Conservation (phyloP, 768 basidiomycete genomes). For the Dictyophora rubrovolvata region DNA sequence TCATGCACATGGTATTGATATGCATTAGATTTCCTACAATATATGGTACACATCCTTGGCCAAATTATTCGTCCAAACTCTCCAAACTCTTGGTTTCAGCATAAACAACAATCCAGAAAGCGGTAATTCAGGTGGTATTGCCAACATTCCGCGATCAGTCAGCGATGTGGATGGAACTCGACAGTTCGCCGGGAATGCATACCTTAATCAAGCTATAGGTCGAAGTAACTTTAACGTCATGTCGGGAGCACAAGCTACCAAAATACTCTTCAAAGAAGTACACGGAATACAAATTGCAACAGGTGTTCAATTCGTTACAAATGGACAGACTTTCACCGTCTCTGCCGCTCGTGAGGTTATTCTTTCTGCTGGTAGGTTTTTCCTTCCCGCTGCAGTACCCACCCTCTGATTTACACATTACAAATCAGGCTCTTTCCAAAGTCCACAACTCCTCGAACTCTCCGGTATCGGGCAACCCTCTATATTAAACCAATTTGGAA, state of each 20-base stretch:
- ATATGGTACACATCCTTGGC: not conserved
- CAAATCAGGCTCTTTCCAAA: slow-evolving; percentile 27
- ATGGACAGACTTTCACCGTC: not conserved
- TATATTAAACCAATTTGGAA: slow-evolving; percentile 36
- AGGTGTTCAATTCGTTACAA: not conserved
- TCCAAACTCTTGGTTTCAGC: slow-evolving; percentile 1
- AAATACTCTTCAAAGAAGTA: not conserved
- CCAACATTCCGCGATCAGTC: slow-evolving; percentile 2
- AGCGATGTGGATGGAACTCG: slow-evolving; percentile 6
- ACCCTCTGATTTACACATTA: not conserved
- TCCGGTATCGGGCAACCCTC: slow-evolving; percentile 57
- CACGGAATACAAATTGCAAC: not conserved
- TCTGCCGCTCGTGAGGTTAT: slow-evolving; percentile 37
- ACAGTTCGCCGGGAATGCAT: not conserved
- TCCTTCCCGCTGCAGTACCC: too few relatives aligned
- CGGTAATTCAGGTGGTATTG: not conserved
- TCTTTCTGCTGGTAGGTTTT: slow-evolving; percentile 25
- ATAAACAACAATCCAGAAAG: not conserved
- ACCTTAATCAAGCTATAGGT: not conserved
- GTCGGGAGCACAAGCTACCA: slow-evolving; percentile 13
- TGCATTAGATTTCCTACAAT: slow-evolving; percentile 1
- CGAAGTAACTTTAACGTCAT: slow-evolving; percentile 13
- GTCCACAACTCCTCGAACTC: slow-evolving; percentile 44
- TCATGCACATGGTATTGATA: not conserved
- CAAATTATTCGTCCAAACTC: slow-evolving; percentile 1